Evolutionary conservation across 495 filamentous ascomycete species (phyloP), one percentile per base, ranked within the genome.

Genomic region (Neurospora sp.): DNA sequence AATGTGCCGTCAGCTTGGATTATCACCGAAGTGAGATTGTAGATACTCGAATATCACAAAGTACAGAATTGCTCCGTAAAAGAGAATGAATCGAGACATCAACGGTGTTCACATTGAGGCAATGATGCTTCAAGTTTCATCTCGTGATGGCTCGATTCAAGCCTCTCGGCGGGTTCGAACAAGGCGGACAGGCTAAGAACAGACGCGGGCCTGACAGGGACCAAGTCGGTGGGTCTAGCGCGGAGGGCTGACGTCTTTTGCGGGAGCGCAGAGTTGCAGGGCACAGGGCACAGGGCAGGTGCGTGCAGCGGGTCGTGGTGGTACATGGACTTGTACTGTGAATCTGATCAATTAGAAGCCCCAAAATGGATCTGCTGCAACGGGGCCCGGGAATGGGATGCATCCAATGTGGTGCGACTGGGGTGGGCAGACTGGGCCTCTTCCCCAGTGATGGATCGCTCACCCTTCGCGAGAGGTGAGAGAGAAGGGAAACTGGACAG

Each of bases 391-490:
- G 79, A 73, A 27, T 60, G 20, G 54, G 54, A 66, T 18, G 54
- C 54, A 66, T 66, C 27, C 54, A 66, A 66, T 18, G 54, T 66
- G 54, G 73, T 77, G 71, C 31, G 75, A 78, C 71, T 72, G 78
- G 76, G 42, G 49, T 39, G 42, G 20, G 20, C 46, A 35, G 54
- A 35, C 54, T 35, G 54, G 54, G 23, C 54, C 54, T 35, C 54
- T 35, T 44, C 54, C 5, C 23, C 37, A 74, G 72, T 74, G 69
- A 82, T 82, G 79, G 79, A 82, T 81, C 73, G 71, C 41, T 72
- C 79, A 80, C 49, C 78, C 80, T 81, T 78, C 75, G 74, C 78
- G 78, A 79, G 77, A 79, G 77, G 77, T 76, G 78, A 75, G 73
- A 71, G 76, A 78, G 73, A 75, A 78, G 39, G 31, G 40, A 71